Evolutionary conservation across 2,329 filamentous ascomycete genomes (phyloP).

Genomic region (Nemania bipapillata): DNA sequence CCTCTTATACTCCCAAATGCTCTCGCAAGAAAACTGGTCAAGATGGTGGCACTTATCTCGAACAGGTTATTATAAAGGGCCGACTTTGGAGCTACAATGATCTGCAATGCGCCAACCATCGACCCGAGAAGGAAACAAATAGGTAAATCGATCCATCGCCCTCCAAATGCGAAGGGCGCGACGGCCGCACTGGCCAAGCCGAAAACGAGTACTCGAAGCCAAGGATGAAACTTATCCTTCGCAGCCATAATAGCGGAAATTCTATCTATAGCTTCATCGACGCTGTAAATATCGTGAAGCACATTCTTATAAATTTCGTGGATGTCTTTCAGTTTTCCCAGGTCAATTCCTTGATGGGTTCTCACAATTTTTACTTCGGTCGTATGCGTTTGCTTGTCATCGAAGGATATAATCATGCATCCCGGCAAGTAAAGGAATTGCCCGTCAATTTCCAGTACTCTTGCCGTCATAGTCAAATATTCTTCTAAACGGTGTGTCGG

Average conservation of each 20-base stretch:
- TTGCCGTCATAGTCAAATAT: constrained; percentile 88
- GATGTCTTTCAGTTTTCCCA: constrained; percentile 77
- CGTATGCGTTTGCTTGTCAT: constrained; percentile 73
- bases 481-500: constrained; percentile 92
- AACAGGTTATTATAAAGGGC: constrained; percentile 71
- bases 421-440: constrained; percentile 91
- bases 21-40: constrained; percentile 76
- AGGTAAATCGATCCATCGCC: constrained; percentile 48
- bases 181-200: constrained; percentile 48
- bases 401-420: constrained; percentile 95
- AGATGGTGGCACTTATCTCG: constrained; percentile 66
- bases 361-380: constrained; percentile 74
- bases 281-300: constrained; percentile 71
- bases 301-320: constrained; percentile 84
- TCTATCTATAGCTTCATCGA: constrained; percentile 47
- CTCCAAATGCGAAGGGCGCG: constrained; percentile 49
- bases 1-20: constrained; percentile 72
- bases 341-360: constrained; percentile 74
- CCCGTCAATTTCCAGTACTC: constrained; percentile 87
- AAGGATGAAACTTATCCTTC: constrained; percentile 47
- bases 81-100: constrained; percentile 78
- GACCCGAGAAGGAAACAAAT: constrained; percentile 49
- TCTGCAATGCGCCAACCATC: constrained; percentile 65
- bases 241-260: constrained; percentile 44
- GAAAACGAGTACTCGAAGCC: constrained; percentile 48